A percentile compares a stretch with the other conserved stretches of the same genome.
These are phyloP conservation scores for Gaultheria prostrata DNA, from an alignment of 148 eudicot genomes.

Conservation along the genomic window DNA sequence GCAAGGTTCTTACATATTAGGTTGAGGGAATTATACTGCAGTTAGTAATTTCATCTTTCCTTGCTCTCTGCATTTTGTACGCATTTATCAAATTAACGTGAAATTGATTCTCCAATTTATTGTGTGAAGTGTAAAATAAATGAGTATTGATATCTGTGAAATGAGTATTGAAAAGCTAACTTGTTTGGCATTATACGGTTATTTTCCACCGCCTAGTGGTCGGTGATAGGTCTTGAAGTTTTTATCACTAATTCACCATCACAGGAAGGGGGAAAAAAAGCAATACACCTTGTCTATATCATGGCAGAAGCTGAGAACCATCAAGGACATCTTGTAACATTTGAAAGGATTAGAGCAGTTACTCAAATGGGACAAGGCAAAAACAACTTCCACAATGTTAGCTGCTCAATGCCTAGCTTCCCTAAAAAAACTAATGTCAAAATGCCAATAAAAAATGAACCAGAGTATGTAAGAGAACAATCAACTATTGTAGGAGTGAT, in stretches of 20 bases:
- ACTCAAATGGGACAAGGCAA: neutral
- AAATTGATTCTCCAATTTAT: neutral
- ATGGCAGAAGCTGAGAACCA: neutral
- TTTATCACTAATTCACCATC: neutral
- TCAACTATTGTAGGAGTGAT: neutral
- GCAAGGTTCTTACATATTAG: neutral
- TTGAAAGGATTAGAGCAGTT: neutral
- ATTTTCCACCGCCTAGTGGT: no score
- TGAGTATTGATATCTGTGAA: no score
- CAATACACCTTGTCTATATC: neutral
- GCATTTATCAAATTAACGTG: neutral
- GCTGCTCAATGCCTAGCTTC: neutral
- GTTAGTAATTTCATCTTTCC: neutral
- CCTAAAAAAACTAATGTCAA: no score
- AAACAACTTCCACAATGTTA: neutral
- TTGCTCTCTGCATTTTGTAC: neutral
- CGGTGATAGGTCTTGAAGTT: no score
- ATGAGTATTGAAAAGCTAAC: no score
- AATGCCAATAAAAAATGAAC: no score
- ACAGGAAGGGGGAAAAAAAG: neutral
- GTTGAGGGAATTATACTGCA: neutral
- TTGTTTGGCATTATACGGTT: no score
- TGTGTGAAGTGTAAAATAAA: no score
- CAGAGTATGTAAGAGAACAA: no score
- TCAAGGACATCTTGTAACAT: neutral